Base-by-base conservation (phyloP, 345 rosid genomes). In the Acer yangbiense region DNA sequence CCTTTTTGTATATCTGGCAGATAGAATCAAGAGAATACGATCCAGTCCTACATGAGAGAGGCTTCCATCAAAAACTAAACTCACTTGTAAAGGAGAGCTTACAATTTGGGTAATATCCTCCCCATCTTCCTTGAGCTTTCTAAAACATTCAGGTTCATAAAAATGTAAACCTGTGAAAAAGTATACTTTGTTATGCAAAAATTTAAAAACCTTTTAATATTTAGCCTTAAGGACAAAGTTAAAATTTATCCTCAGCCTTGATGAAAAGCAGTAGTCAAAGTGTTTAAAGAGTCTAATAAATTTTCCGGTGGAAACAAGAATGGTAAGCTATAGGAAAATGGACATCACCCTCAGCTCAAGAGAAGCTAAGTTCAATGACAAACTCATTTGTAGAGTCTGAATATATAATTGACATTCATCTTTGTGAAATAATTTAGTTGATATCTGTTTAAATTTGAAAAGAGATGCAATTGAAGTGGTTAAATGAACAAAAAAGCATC, bases 1-100 rank as follows among this genome's bases (percentile, higher is more conserved):
- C 21, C 20, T 18, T 83, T 73, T 68, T 61, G 55, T 65, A 35
- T 46, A 68, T 70, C 12, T 75, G 69, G 57, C 89, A 95, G 98
- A 84, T 93, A 82, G 91, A 90, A 68, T 83, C 83, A 68, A 82
- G 83, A 81, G 95, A 88, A 83, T 95, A 93, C 79, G 82, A 93
- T 80, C 98, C 98, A 46, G 35, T 93, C 77, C 86, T 62, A 72
- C 91, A 91, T 69, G 90, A 83, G 76, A 88, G 98, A 88, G 98
- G 98, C 68, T 88, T 95, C 85, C 98, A 95, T 83, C 89, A 88
- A 83, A 91, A 88, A 74, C 82, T 93, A 79, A 93, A 89, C 82
- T 76, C 79, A 79, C 88, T 89, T 65, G 87, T 95, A 35, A 88
- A 89, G 68, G 91, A 89, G 78, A 95, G 97, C 88, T 85, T 92